Base-by-base conservation (phyloP, 163 green algal genomes). In the Coccomyxa subellipsoidea region DNA sequence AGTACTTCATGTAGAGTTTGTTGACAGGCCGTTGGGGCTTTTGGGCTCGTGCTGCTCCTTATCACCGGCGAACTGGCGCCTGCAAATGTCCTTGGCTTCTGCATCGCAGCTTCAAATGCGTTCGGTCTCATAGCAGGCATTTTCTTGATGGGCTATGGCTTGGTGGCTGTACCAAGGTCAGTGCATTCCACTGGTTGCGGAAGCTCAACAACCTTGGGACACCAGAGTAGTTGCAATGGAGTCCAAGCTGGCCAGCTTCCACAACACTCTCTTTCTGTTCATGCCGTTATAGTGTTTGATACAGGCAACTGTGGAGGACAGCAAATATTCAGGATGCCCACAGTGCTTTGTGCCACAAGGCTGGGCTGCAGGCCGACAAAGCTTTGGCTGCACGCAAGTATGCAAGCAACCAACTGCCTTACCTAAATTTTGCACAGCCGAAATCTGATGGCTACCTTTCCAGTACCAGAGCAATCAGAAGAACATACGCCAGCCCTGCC, bases 111-210 rank as follows among this genome's bases (percentile, higher is more conserved):
- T 8, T 91, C 83, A 34, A 97, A 96, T 77, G 88, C 92, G 6
- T 96, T 95, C 76, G 93, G 93, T 37, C 85, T 97, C n/a, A 86
- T 94, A 25, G 92, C 89, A 80, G 91, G 89, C 79, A 92, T 94
- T 34, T 92, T 97, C 36, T 82, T 97, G 77, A 89, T 97, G 79
- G 92, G 90, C 0, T 97, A 91, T 81, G 93, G 93, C n/a, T 87
- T 97, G 73, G 92, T 96, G 83, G 93, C 94, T 35, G 82, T 97
- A n/a, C 93, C 93, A 59, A 59, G 47, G 47, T 59, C 15, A 59
- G 47, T 59, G 3, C 5, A 12, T 27, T 18, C 23, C 1, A 27
- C 47, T 27, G 47, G 47, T 59, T 59, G 47, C 47, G 23, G 47
- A 18, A n/a, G n/a, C n/a, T n/a, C n/a, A n/a, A n/a, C 23, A 12